Conservation (phyloP, 1,139 yeast genomes). For the Hyphopichia buzzinii region DNA sequence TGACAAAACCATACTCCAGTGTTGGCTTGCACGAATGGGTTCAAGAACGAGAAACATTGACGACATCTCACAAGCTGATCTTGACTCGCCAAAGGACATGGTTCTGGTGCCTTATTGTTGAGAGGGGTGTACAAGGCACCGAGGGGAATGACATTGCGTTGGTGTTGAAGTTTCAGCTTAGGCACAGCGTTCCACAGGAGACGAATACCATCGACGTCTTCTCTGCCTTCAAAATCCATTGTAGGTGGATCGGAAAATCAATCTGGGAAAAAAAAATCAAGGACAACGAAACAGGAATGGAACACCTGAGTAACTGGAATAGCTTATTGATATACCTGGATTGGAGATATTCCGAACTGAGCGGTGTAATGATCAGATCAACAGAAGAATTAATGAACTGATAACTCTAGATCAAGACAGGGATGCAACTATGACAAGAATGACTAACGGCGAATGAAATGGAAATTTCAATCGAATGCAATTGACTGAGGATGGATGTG, state of each 20-base stretch:
- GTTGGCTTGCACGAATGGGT: conserved; percentile 48
- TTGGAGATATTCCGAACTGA: no score
- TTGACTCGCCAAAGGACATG: conserved; percentile 40
- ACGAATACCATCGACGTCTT: conserved; percentile 87
- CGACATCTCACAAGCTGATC: conserved; percentile 44
- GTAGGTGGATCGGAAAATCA: not conserved
- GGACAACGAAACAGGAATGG: not conserved
- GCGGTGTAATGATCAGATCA: no score
- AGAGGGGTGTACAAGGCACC: conserved; percentile 69
- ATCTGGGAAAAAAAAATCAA: not conserved
- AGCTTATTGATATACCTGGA: no score
- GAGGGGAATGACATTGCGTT: conserved; percentile 58
- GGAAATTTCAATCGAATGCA: no score
- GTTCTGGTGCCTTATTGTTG: conserved; percentile 46
- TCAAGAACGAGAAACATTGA: conserved; percentile 57
- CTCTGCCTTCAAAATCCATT: conserved; percentile 76
- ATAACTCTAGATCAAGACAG: no score
- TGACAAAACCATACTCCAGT: conserved; percentile 63
- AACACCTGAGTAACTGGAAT: no score
- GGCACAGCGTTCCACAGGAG: conserved; percentile 88
- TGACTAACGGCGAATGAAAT: no score
- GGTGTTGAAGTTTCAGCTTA: conserved; percentile 55
- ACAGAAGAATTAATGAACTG: no score
- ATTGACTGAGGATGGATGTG: no score
- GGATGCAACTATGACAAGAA: no score